A percentile compares a stretch with the other conserved stretches of the same genome.
Evolutionary conservation across 495 filamentous ascomycete genomes (phyloP).

Genomic region (Xylaria flabelliformis): DNA sequence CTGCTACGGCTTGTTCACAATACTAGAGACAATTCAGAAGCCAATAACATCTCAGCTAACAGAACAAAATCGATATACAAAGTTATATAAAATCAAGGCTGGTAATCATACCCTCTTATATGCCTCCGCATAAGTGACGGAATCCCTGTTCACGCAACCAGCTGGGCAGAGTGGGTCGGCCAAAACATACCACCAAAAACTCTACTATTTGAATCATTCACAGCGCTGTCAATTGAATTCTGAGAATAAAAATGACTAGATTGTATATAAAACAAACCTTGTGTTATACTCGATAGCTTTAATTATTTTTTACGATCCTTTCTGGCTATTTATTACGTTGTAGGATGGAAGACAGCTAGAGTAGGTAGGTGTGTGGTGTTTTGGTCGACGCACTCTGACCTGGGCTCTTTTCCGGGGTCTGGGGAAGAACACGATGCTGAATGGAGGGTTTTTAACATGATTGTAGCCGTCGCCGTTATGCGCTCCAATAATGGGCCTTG

Average conservation of each 20-base stretch:
- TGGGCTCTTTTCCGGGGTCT: background rate
- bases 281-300: too few species aligned
- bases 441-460: constrained; percentile 22
- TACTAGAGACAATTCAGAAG: background rate
- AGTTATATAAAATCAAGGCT: background rate
- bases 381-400: background rate
- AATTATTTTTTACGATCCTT: too few species aligned
- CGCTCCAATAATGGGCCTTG: constrained; percentile 12
- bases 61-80: background rate
- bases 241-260: too few species aligned
- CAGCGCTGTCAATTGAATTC: too few species aligned
- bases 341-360: too few species aligned
- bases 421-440: constrained; percentile 17
- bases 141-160: background rate
- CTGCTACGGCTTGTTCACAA: background rate
- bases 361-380: too few species aligned
- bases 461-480: constrained; percentile 4
- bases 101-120: background rate
- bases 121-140: constrained; percentile 5
- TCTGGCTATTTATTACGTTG: too few species aligned
- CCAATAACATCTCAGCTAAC: background rate
- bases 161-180: too few species aligned
- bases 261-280: too few species aligned
- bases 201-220: too few species aligned
- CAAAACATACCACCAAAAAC: too few species aligned